Evolutionary conservation across 2,329 filamentous ascomycete species (phyloP), one percentile per base, ranked within the genome.

Genomic region (Exophiala xenobiotica): DNA sequence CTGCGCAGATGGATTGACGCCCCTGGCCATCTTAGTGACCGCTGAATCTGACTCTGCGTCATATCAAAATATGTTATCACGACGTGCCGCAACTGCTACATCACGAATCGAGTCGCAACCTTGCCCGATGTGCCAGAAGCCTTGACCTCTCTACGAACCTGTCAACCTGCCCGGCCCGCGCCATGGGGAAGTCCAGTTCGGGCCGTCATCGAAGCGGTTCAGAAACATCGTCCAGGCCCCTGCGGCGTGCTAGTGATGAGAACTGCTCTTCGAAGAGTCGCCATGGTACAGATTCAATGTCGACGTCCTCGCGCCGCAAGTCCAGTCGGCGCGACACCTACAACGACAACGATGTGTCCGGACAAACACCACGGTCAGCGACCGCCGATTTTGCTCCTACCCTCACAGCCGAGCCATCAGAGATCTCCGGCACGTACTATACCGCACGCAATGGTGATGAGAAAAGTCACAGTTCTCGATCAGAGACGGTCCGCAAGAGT

Each of bases 131-230:
- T 41, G 23, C 40, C 41, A 23, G 39, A 46, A 38, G 49, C 55
- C 39, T 20, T 46, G 52, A 53, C 52, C 52, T 40, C 40, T 42
- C 38, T 35, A 31, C 43, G 51, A 54, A 42, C 51, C 46, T 24
- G 39, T 51, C 51, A 48, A 44, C 33, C 41, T 31, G 16, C 26
- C 20, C 35, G 37, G 46, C 46, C 18, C 37, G 37, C 46, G 48
- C 45, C 31, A 60, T 60, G 58, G 38, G 51, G n/a, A 59, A 58
- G 49, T 59, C 60, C 23, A 58, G 50, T 46, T 61, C 60, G 33
- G 54, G 51, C 35, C 56, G 60, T 40, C 51, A 44, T 20, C 56
- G 51, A 41, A 23, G 46, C 35, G 58, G 50, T 29, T 61, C 54
- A 31, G 56, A 62, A 43, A 33, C 50, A 20, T 49, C 53, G 14